Base-by-base conservation (phyloP, 306 rosid species). In the Dryas drummondii region DNA sequence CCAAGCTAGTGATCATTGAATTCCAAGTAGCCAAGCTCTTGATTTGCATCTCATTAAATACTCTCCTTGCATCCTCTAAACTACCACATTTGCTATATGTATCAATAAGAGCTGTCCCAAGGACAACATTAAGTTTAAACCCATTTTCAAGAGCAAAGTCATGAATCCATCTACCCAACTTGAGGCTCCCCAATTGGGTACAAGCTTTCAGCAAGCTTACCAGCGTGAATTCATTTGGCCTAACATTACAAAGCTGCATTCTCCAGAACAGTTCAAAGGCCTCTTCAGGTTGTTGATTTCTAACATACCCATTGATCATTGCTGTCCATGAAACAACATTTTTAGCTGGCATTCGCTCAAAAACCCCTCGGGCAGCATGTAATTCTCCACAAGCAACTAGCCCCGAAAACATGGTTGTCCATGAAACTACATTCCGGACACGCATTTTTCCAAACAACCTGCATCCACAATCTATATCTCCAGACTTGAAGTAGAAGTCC, bases 271-370 rank as follows among this genome's bases (percentile, higher is more conserved):
- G 75, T 52, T 78, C 73, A 55, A 90, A 82, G 16, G 89, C 91
- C 65, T 81, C 79, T 54, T 79, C 54, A 2, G 91, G 96, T 47
- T 69, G 83, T 54, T 62, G 81, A 72, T 68, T 9, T 68, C 77
- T 81, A 60, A 82, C 90, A 68, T 84, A 86, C 54, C 88, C 93
- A 51, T 90, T 79, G 50, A 90, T 88, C 91, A 88, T 88, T 32
- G 83, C 91, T 0, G 96, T 83, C 93, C 96, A 90, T 0, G 93
- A 84, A 37, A 90, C 93, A 45, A 90, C 96, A 78, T 90, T 86
- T 57, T 90, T 88, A 10, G 64, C 52, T 16, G 87, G 89, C 89
- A 81, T 90, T 19, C 27, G 69, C 85, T 86, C 91, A 46, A 90
- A 90, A 5, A 82, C n/a, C 9, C 50, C 63, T 52, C 82, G 72